Base-by-base conservation (phyloP, 768 basidiomycete species). In the Tephrocybe sp. region DNA sequence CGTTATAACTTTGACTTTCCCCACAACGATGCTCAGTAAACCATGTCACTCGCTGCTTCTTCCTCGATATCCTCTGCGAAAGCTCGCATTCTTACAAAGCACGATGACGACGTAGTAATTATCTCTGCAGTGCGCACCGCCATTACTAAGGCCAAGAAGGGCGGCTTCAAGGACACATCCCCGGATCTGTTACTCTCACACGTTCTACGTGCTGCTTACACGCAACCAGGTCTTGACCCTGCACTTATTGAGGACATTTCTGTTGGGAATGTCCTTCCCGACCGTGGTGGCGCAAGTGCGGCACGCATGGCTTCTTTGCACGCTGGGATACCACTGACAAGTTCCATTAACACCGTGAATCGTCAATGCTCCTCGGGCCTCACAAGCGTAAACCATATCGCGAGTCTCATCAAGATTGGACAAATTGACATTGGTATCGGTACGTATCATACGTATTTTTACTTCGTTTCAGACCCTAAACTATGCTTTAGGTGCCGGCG, bases 351-450 rank as follows among this genome's bases (percentile, higher is more conserved):
- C 69, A 92, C 92, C 27, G 79, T 94, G 58, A 96, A 97, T 72
- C 78, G 94, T 26, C 92, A 95, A 67, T 96, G 94, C 70, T 92
- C 91, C 2, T 89, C 86, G 31, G 92, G 93, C 44, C 76, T 97
- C 37, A 84, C 87, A 34, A 87, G 89, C 9, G 80, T 95, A 59
- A 83, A 80, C 68, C 82, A 85, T 61, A 87, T 96, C 57, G 89
- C 92, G 19, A 88, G 86, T 64, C 77, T 86, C 62, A 96, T 97
- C 60, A 65, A 70, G 16, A 65, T 78, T 3, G 90, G 91, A 0
- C 87, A 92, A 71, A 95, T 95, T 54, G 86, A 91, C 63, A 84
- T 95, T 59, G 94, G 93, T 37, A 89, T 96, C 48, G 92, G 91
- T 86, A 60, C 52, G 83, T 69, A 25, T 16, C 37, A 43, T 32